Evolutionary conservation across 345 rosid species (phyloP), one percentile per base, ranked within the genome.

Genomic region (Atalantia buxifolia): DNA sequence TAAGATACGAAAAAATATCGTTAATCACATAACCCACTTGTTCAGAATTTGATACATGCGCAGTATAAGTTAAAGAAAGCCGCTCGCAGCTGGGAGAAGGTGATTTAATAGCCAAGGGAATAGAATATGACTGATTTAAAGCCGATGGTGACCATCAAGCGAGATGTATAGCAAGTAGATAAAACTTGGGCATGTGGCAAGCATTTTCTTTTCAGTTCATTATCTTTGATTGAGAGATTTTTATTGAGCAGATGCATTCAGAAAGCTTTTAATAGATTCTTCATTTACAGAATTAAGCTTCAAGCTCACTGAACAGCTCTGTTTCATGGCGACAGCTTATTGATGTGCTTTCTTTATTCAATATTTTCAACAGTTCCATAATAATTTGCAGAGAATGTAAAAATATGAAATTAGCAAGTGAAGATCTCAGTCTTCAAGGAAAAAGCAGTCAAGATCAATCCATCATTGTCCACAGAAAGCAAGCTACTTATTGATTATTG

Each of bases 401-500:
- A 35, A 35, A 69, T 64, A 74, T 72, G 48, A 69, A 57, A 85
- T 42, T 57, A 68, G 78, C 72, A 36, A 76, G 31, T 42, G 69
- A 78, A 69, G 78, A 78, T 78, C 81, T 79, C 24, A 68, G 18
- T 75, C 72, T 77, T 38, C 67, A 13, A 16, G 14, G 40, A 77
- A 72, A 86, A 80, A 86, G 89, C 81, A 83, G 88, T 88, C 88
- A 81, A 84, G 79, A 84, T 81, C 77, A 61, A 70, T 66, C 73
- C 74, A 62, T 86, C 86, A 77, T 75, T 82, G 65, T 84, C 87
- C 74, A 16, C 6, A 67, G 62, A 84, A 85, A 87, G 78, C 31
- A 82, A 69, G 76, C 35, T 64, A 56, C 74, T 66, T 24, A 50
- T 66, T 71, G 72, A 83, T 87, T 45, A 90, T 88, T 90, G 90